Percentiles rank a stretch among this genome's conserved stretches.
These are phyloP conservation scores for Boletus pseudopeckii DNA, from an alignment of 768 basidiomycete genomes.

Conservation along the genomic window DNA sequence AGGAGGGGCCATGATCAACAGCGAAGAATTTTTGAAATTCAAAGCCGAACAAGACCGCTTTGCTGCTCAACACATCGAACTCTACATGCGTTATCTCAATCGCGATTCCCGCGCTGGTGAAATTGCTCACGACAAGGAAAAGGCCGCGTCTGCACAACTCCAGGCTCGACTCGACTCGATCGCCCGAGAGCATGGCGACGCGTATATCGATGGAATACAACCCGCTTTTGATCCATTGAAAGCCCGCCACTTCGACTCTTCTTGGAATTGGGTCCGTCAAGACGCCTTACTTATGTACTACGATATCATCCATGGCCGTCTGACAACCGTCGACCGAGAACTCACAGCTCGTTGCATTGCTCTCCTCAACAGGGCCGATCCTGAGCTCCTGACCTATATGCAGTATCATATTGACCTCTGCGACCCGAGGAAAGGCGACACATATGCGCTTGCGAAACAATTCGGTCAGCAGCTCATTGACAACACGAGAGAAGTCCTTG, in stretches of 20 bases:
- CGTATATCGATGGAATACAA: slow-evolving; percentile 91
- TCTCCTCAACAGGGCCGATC: slow-evolving; percentile 96
- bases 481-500: slow-evolving; percentile 84
- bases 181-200: slow-evolving; percentile 86
- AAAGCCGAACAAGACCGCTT: slow-evolving; percentile 90
- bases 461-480: slow-evolving; percentile 95
- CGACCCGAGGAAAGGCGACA: slow-evolving; percentile 80
- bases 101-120: slow-evolving; percentile 93
- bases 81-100: slow-evolving; percentile 95
- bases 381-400: slow-evolving; percentile 90
- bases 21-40: slow-evolving; percentile 97
- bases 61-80: slow-evolving; percentile 88
- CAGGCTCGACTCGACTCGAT: slow-evolving; percentile 89
- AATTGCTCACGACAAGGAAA: slow-evolving; percentile 83
- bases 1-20: slow-evolving; percentile 91
- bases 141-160: slow-evolving; percentile 63
- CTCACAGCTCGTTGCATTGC: slow-evolving; percentile 96
- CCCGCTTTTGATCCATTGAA: slow-evolving; percentile 94
- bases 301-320: slow-evolving; percentile 94
- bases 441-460: slow-evolving; percentile 92
- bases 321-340: slow-evolving; percentile 92
- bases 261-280: slow-evolving; percentile 99
- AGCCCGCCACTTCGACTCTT: slow-evolving; percentile 96
- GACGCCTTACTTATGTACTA: slow-evolving; percentile 96
- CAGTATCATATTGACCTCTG: slow-evolving; percentile 89